Evolutionary conservation across 192 early-diverging fungal species (phyloP), one percentile per base, ranked within the genome.

Genomic region (Coemansia sp.): DNA sequence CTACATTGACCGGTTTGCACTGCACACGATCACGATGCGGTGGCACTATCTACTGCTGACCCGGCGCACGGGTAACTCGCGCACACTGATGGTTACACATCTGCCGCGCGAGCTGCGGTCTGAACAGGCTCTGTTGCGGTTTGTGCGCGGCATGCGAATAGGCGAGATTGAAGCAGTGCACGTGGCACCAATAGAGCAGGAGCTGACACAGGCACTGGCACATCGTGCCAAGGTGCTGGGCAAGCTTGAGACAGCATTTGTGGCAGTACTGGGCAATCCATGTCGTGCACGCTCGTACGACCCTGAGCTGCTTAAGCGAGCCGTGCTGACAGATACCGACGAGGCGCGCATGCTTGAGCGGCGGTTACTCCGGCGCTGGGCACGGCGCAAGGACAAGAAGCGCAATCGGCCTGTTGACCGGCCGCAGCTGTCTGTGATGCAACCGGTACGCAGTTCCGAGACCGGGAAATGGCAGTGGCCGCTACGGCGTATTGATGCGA

Each of bases 1-100:
- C 68, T 75, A 69, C 57, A 72, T 82, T n/a, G 68, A 78, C 64
- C 60, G 81, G 21, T 82, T 78, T 26, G 62, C 81, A 2, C 72
- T 78, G 17, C 81, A 82, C 62, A 68, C 65, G 0, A 53, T 82
- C n/a, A 68, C 68, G 4, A 72, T 82, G 69, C 81, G 81, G 8
- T 82, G 81, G 81, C 81, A 82, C 62, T 82, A 75, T 34, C 60
- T 82, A 59, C 66, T 82, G 26, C 64, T 74, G 34, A 82, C 75
- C 7, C 42, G 71, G 34, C 67, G 75, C 15, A 68, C 81, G 38
- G 72, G 71, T 55, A 74, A 67, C 25, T 59, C 88, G 20, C 85
- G 89, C 40, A 88, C 88, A 23, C 82, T 92, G 26, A 85, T 92
- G 83, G 77, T 90, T 4, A 84, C 85, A 9, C 85, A 85, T 12